Base-by-base conservation (phyloP, 2,329 filamentous ascomycete genomes). In the Colletotrichum neosansevieriae region DNA sequence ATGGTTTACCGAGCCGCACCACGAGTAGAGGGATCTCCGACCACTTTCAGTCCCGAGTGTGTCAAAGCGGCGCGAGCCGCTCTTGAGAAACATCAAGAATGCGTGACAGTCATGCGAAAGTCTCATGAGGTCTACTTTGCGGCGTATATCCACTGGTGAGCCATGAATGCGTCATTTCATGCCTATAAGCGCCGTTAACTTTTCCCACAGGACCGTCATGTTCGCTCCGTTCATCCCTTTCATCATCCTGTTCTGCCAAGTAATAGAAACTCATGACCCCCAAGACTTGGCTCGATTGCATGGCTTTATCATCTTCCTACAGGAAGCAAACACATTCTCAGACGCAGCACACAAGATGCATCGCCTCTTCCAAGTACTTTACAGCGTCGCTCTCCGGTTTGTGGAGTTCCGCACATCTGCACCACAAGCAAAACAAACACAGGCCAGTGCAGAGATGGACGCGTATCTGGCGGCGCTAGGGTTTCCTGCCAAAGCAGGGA, bases 341-440 rank as follows among this genome's bases (percentile, higher is more conserved):
- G 74, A 87, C 60, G 85, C 85, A 0, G 84, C 86, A 5, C 79
- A 82, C 21, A 87, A 86, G 71, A 79, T 89, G 24, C 83, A 88
- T 69, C 86, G 83, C 29, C 80, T 91, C 12, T 90, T 87, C 71
- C 82, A 87, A 49, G 83, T 89, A 1, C 83, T 91, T 44, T 83
- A 86, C 70, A 87, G 82, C 34, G 85, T 90, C 4, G 87, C 88
- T 0, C 81, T 83, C 29, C 79, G 89, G 3, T 90, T 90, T 69
- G 80, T 89, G 7, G 85, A 89, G 72, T 85, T 86, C 2, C 87
- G 86, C 58, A 72, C 72, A 19, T 71, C 72, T 2, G 72, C 74
- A 0, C 73, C 73, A 6, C 73, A 73, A 4, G 76, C 75, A 3
- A 71, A 73, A 49, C 73, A 77, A 67, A 75, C 81, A 77, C 71